These are phyloP conservation scores for Sapria himalayana DNA, from an alignment of 345 rosid genomes.

Conservation along the genomic window DNA sequence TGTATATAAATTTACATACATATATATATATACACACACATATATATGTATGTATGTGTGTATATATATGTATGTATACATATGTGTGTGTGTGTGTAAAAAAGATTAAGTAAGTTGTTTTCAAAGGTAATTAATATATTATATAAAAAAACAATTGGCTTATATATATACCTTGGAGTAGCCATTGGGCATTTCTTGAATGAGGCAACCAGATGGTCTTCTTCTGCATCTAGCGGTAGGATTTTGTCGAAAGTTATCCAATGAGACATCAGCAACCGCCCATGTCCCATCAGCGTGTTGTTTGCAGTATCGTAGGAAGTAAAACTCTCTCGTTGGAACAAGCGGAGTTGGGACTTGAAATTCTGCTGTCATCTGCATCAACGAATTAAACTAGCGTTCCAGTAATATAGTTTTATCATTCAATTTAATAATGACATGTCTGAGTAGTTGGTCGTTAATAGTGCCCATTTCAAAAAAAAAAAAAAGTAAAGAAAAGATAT, in stretches of 20 bases:
- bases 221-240: constrained; percentile 29
- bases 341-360: constrained; percentile 58
- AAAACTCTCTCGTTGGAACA: constrained; percentile 59
- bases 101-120: not conserved
- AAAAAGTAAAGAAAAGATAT: not conserved
- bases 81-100: not conserved
- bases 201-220: constrained; percentile 79
- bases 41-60: too few relatives aligned
- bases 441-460: too few relatives aligned
- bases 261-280: constrained; percentile 89
- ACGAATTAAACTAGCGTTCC: not conserved
- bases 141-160: not conserved
- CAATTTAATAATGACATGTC: too few relatives aligned
- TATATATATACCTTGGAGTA: constrained; percentile 37
- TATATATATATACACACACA: too few relatives aligned
- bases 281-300: constrained; percentile 56
- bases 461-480: not conserved
- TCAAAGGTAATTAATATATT: not conserved
- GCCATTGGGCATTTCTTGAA: constrained; percentile 65
- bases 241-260: constrained; percentile 46
- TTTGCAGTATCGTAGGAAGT: constrained; percentile 56
- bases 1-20: too few relatives aligned
- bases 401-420: too few relatives aligned
- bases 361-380: constrained; percentile 67
- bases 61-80: not conserved